These are phyloP conservation scores for Brasenia schreberi DNA, from an alignment of 164 flowering plant genomes.

Conservation along the genomic window DNA sequence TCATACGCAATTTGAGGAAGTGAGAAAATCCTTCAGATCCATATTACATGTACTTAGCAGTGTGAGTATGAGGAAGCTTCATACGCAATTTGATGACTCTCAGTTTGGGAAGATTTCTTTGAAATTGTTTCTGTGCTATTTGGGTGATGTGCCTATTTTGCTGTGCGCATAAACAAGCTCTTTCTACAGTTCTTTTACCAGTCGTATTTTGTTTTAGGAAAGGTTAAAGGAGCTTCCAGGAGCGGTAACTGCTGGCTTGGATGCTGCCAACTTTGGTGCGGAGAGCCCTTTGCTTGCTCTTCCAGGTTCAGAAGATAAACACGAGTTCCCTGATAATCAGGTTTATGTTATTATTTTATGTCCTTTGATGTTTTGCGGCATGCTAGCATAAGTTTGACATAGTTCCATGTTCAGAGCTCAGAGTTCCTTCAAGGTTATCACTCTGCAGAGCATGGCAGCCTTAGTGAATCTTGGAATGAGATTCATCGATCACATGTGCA, in stretches of 20 bases:
- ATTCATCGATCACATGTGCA: conserved; percentile 30
- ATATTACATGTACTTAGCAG: too few species aligned
- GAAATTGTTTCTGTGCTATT: too few species aligned
- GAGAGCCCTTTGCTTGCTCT: conserved; percentile 27
- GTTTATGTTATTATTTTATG: conserved; percentile 14
- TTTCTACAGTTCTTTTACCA: not conserved
- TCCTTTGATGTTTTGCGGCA: not conserved
- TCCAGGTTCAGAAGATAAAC: conserved; percentile 62
- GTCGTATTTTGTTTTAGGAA: conserved; percentile 29
- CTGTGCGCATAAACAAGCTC: too few species aligned
- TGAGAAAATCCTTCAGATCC: too few species aligned
- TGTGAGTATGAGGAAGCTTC: too few species aligned
- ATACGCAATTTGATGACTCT: too few species aligned
- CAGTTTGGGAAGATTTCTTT: too few species aligned
- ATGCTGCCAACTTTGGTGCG: conserved; percentile 16
- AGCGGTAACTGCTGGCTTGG: conserved; percentile 23
- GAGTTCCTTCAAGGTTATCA: conserved; percentile 50
- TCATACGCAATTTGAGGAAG: too few species aligned
- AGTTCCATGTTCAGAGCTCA: conserved; percentile 27
- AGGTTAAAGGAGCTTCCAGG: conserved; percentile 67
- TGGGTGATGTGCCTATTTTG: not conserved
- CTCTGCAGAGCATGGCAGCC: conserved; percentile 30
- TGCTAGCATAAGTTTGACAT: not conserved
- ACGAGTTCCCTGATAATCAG: conserved; percentile 36
- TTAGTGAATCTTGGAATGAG: conserved; percentile 74